Evolutionary conservation across 2,329 filamentous ascomycete genomes (phyloP).

Genomic region (Monilinia vaccinii-corymbosi): DNA sequence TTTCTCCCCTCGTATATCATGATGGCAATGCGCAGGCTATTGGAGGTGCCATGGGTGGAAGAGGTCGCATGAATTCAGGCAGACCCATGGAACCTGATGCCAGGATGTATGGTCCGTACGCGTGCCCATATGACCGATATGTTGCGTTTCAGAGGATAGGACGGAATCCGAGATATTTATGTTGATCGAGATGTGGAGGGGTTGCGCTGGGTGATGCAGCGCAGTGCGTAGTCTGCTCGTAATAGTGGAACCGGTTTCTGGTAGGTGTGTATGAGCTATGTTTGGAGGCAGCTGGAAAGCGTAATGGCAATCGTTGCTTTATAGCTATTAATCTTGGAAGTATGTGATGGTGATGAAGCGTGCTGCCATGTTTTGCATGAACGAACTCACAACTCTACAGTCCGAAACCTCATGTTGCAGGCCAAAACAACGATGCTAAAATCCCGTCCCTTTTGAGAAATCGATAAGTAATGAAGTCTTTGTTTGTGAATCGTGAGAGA

Average conservation of each 20-base stretch:
- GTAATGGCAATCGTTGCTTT: neutral
- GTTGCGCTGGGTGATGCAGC: neutral
- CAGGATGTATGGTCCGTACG: neutral
- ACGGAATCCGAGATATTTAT: neutral
- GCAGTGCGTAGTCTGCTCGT: rapidly evolving
- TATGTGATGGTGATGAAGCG: neutral
- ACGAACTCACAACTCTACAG: neutral
- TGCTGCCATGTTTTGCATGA: neutral
- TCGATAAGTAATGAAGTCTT: neutral
- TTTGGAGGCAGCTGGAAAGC: no score
- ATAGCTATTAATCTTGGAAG: neutral
- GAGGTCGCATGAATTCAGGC: neutral
- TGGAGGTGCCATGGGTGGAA: neutral
- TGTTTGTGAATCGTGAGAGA: neutral
- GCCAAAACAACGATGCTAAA: neutral
- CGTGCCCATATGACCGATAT: neutral
- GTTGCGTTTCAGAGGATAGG: neutral
- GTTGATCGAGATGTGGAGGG: neutral
- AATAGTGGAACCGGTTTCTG: no score
- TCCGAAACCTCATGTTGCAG: neutral
- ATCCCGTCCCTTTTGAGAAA: neutral
- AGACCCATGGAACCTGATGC: neutral
- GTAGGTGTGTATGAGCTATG: neutral
- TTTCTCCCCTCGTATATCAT: neutral
- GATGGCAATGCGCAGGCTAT: neutral